Evolutionary conservation across 1,284 basidiomycete species (phyloP), one percentile per base, ranked within the genome.

Genomic region (Malassezia restricta): DNA sequence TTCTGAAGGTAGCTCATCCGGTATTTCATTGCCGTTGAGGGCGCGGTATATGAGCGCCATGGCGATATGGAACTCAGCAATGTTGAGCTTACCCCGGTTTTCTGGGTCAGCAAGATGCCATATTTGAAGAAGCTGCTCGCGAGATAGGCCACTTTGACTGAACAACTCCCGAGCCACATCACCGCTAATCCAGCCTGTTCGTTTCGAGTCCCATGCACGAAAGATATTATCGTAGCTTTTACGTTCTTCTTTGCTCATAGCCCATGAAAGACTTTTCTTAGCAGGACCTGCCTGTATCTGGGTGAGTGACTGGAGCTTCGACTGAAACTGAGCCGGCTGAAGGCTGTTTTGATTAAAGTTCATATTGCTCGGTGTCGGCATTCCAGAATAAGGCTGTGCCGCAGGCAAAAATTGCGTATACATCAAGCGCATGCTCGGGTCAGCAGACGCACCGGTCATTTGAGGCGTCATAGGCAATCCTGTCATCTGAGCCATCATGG

Each of bases 141-240:
- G 84, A 17, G 82, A 80, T 31, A 98, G 74, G 2, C 90, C 92
- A 74, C 86, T 88, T 74, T 92, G 87, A 0, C 90, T 88, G 76
- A 99, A 98, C 20, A 96, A 88, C 69, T 95, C 88, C 44, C 86
- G 78, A 0, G 91, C 90, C 40, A 84, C 87, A 62, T 82, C 79
- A 40, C 91, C 90, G 48, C 76, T 82, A 71, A 98, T 87, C 75
- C 92, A 98, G 2, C 88, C 87, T 0, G 84, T 83, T 20, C 81
- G 80, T 39, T 81, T 78, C 1, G 81, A 76, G 73, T 96, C 92
- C 94, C 92, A 99, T 27, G 88, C 86, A 53, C 92, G 79, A 78
- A 99, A 98, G 68, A 96, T 92, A 70, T 86, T 81, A 74, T 96
- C 89, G 71, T 98, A 98, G 65, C 84, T 85, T 78, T 95, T 95